Percentiles rank a stretch among this genome's conserved stretches.
phyloP scores from a whole-genome alignment of 345 rosid genomes.

The Aquilaria sinensis region DNA sequence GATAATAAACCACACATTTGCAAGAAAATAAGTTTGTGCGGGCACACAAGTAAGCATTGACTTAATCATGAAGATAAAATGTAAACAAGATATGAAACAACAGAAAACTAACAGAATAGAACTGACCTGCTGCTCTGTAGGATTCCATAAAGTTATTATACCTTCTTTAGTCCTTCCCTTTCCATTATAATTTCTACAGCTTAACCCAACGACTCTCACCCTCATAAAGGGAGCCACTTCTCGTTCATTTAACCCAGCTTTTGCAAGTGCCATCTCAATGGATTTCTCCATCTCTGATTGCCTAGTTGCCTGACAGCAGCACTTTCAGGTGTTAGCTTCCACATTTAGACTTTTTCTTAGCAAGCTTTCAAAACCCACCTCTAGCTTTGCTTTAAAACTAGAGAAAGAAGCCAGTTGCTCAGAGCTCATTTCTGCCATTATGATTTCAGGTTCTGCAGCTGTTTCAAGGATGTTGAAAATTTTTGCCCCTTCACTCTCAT shows the following conservation, averaged over 20 bases:
- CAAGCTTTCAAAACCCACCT: slow-evolving; percentile 41
- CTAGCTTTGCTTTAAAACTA: slow-evolving; percentile 58
- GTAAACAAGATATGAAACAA: not conserved
- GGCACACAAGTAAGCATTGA: not conserved
- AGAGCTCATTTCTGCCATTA: slow-evolving; percentile 91
- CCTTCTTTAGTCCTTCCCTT: slow-evolving; percentile 49
- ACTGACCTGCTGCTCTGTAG: slow-evolving; percentile 78
- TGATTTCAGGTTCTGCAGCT: slow-evolving; percentile 85
- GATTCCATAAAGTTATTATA: slow-evolving; percentile 88
- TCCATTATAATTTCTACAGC: slow-evolving; percentile 26
- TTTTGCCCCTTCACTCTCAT: slow-evolving; percentile 83
- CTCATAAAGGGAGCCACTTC: slow-evolving; percentile 87
- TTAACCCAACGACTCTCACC: slow-evolving; percentile 77
- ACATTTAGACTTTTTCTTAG: slow-evolving; percentile 6
- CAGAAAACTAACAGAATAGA: not conserved
- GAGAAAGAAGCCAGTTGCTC: slow-evolving; percentile 73
- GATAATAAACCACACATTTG: not conserved
- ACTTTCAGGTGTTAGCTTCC: slow-evolving; percentile 16
- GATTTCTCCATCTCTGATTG: slow-evolving; percentile 56
- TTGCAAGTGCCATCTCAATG: slow-evolving; percentile 61
- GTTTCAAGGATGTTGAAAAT: slow-evolving; percentile 64
- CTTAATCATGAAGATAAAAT: not conserved
- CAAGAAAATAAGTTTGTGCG: not conserved
- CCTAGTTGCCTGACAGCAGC: slow-evolving; percentile 49
- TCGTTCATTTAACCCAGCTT: slow-evolving; percentile 66